Conservation (phyloP, 148 eudicot species). For the Camellia lanceoleosa region DNA sequence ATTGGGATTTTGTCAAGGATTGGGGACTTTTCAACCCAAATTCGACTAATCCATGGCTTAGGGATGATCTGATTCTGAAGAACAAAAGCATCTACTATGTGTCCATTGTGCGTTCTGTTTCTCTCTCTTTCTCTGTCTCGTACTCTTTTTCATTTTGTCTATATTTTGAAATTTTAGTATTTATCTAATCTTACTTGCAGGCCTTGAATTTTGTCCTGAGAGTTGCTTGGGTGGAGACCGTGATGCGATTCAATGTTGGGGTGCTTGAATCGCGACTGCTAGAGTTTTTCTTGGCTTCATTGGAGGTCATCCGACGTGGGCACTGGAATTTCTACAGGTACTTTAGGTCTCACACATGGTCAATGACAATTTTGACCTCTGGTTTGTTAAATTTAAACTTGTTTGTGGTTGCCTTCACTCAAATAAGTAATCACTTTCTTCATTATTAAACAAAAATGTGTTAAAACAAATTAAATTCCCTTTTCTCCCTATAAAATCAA, state of each 20-base stretch:
- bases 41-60: conserved; percentile 72
- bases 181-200: conserved; percentile 24
- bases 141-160: neutral
- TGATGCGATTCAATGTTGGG: conserved; percentile 51
- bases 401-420: too few species aligned
- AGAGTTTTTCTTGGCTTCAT: conserved; percentile 80
- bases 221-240: conserved; percentile 88
- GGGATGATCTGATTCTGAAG: conserved; percentile 84
- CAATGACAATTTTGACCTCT: neutral
- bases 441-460: neutral
- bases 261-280: conserved; percentile 55
- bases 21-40: conserved; percentile 76
- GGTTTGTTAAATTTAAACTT: neutral
- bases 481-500: neutral
- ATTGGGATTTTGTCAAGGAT: conserved; percentile 96
- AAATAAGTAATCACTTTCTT: neutral
- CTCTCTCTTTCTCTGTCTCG: neutral
- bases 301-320: conserved; percentile 95
- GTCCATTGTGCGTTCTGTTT: conserved; percentile 64
- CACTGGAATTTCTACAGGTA: conserved; percentile 99
- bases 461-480: too few species aligned
- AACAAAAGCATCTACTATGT: conserved; percentile 72
- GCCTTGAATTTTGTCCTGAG: conserved; percentile 68
- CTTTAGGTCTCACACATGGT: neutral
- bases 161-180: neutral